Evolutionary conservation across 345 rosid species (phyloP), one percentile per base, ranked within the genome.

Genomic region (Salix koriyanagi): DNA sequence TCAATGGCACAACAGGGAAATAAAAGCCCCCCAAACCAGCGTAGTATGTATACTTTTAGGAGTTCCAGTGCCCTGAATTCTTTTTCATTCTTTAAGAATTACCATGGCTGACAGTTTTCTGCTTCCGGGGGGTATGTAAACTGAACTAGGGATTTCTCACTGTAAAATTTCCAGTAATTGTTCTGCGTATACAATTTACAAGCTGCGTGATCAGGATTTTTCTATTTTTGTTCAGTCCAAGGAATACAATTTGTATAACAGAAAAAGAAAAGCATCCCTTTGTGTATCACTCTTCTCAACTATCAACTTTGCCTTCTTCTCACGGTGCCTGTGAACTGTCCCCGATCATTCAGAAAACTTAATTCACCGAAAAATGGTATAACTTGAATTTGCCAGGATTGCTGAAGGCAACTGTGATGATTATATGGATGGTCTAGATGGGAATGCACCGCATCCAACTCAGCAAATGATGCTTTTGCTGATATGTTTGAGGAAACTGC

Each of bases 101-200:
- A n/a, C 26, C 10, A n/a, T 0, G 4, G 61, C 26, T n/a, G 61
- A 56, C 8, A 21, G 23, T 8, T 10, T 30, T 9, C 62, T 3
- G 62, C 28, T 58, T 23, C 69, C 42, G 23, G 2, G 32, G 7
- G 37, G 6, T 23, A 4, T 56, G 23, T 21, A 41, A 25, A 37
- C 30, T 39, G 34, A 44, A n/a, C 10, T 1, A n/a, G 21, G 21
- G 44, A 32, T 9, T 42, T 25, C 10, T 54, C 7, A 6, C 16
- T 39, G 26, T 11, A 14, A 25, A 68, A 50, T 6, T 58, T 44
- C 36, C 70, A 77, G 50, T 16, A 70, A 46, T 65, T 70, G 62
- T 61, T 70, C 37, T n/a, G 34, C 60, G n/a, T 77, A 34, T 32
- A 70, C 26, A 70, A 14, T 77, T 42, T 39, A 68, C 68, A 68